Conservation (phyloP, 2,329 filamentous ascomycete genomes). For the Bretziella fagacearum region DNA sequence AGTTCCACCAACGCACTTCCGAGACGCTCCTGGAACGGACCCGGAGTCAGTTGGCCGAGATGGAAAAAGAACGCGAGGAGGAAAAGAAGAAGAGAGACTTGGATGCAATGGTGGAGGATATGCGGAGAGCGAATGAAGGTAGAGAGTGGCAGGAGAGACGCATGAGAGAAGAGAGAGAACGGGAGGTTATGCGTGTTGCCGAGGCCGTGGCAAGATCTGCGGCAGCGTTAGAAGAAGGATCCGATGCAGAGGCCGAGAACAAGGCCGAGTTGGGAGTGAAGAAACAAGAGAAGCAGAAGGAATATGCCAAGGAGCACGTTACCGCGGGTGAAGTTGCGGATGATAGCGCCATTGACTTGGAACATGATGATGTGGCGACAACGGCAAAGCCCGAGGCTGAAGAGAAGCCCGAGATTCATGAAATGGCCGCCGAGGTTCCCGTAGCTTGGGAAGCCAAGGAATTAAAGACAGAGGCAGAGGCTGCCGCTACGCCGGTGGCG, state of each 20-base stretch:
- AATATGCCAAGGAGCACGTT: background rate
- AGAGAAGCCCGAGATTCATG: conserved; percentile 1
- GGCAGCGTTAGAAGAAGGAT: background rate
- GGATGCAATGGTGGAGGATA: conserved; percentile 3
- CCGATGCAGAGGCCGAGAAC: conserved; percentile 3
- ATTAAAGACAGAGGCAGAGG: too few relatives aligned
- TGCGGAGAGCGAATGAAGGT: conserved; percentile 6
- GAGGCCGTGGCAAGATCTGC: background rate
- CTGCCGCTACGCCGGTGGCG: too few relatives aligned
- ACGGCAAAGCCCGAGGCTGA: background rate
- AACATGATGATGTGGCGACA: background rate
- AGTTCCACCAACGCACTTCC: background rate
- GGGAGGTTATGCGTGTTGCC: background rate
- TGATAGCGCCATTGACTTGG: conserved; percentile 5
- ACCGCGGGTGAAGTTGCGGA: background rate
- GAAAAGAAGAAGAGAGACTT: background rate
- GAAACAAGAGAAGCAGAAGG: background rate
- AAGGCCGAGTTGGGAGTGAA: background rate
- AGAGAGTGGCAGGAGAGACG: background rate
- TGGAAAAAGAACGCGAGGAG: conserved; percentile 6
- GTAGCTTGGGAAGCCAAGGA: background rate
- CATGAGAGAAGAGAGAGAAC: conserved; percentile 2
- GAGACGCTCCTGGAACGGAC: conserved; percentile 1
- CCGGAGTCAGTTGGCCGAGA: background rate
- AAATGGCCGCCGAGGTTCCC: conserved; percentile 2